These are phyloP conservation scores for Fusarium veterinarium DNA, from an alignment of 2,329 filamentous ascomycete genomes.

Conservation along the genomic window DNA sequence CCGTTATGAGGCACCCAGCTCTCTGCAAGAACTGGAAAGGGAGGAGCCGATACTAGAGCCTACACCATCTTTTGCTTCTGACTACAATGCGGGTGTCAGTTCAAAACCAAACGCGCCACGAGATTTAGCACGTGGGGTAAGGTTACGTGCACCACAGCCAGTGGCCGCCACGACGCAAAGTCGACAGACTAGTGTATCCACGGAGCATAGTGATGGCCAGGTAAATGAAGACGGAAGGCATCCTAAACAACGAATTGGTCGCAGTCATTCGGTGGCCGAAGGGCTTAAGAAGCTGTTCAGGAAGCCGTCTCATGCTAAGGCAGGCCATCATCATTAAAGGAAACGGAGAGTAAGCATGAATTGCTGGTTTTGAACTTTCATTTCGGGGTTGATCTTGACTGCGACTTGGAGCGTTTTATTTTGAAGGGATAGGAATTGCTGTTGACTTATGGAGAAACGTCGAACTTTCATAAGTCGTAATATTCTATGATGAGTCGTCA, in stretches of 20 bases:
- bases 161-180: neutral
- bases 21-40: constrained; percentile 3
- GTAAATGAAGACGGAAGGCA: constrained; percentile 10
- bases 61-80: constrained; percentile 11
- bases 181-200: constrained; percentile 17
- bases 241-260: constrained; percentile 33
- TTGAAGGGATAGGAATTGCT: neutral
- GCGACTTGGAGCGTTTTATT: neutral
- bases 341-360: neutral
- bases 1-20: constrained; percentile 8
- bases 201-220: constrained; percentile 1
- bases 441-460: neutral
- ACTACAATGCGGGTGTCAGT: constrained; percentile 4
- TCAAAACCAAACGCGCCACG: constrained; percentile 2
- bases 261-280: constrained; percentile 51
- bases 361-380: neutral
- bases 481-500: constrained; percentile 1
- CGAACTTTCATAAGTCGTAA: constrained; percentile 11
- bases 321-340: neutral
- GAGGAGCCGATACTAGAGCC: constrained; percentile 20
- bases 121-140: neutral
- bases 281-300: constrained; percentile 55
- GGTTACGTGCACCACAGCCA: constrained; percentile 13
- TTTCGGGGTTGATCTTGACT: neutral
- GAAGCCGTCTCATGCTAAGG: constrained; percentile 42